Evolutionary conservation across 768 basidiomycete species (phyloP), one percentile per base, ranked within the genome.

Genomic region (Scleroderma bovista): DNA sequence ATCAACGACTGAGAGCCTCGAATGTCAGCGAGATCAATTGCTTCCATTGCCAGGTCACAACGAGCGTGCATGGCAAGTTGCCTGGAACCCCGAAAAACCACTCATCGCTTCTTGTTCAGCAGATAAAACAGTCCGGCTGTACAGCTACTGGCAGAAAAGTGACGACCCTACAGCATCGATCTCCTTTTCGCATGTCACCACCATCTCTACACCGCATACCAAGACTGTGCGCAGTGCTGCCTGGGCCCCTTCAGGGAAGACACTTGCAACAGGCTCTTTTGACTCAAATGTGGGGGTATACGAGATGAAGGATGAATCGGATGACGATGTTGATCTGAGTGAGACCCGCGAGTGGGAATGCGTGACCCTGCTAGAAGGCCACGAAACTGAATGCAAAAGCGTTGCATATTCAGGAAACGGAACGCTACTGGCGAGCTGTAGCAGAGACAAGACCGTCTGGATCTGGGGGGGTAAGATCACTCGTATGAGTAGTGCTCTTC

Each of bases 371-470:
- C 68, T 97, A 19, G 93, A 97, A 63, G 95, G 96, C 0, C 96
- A 97, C 63, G 95, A 97, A 64, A 93, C 85, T 10, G 95, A 99
- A 65, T 97, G 94, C 73, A 98, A 98, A 72, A 78, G 84, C 48
- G 88, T 94, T 0, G 87, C 82, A 3, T 97, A 86, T 68, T 91
- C 87, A 11, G 72, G 72, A 32, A 80, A 83, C n/a, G 85, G 66
- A 44, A 84, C 77, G 2, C 68, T 96, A 22, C 73, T 99, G n/a
- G 96, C 95, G 9, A 93, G 87, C 53, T 97, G 94, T 63, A 88
- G 89, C 57, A 75, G 96, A 51, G 96, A 98, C 71, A 99, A 98
- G 72, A 91, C 92, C 6, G 93, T 98, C 1, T 98, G 96, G 96
- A 80, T 99, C 32, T 99, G 96, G 95, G 95, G 97, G 77, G 92